Conservation (phyloP, 2,329 filamentous ascomycete species). For the Phialophora chinensis region DNA sequence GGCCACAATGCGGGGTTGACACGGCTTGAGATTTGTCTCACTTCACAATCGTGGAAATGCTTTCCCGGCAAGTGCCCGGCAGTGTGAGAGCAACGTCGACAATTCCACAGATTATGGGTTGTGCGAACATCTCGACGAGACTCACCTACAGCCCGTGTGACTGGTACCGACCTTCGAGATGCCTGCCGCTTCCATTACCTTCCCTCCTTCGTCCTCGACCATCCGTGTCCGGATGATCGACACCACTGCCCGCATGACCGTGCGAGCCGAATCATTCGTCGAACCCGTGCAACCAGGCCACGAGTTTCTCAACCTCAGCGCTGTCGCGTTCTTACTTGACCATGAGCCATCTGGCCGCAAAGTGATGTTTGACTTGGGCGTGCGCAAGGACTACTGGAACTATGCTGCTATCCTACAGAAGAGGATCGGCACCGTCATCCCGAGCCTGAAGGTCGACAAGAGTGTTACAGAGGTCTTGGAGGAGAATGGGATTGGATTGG, state of each 20-base stretch:
- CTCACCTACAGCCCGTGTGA: not conserved
- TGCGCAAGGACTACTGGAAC: conserved; percentile 44
- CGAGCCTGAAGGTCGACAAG: conserved; percentile 37
- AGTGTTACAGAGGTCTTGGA: conserved; percentile 32
- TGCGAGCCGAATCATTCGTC: conserved; percentile 29
- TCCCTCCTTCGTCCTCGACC: conserved; percentile 18
- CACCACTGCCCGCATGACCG: conserved; percentile 27
- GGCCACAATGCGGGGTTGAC: not conserved
- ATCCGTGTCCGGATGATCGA: conserved; percentile 27
- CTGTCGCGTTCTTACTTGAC: conserved; percentile 31
- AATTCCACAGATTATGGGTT: not conserved
- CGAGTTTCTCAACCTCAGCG: conserved; percentile 27
- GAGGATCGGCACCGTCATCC: conserved; percentile 26
- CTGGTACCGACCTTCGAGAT: not conserved
- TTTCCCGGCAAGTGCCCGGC: not conserved
- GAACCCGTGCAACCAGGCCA: conserved; percentile 27
- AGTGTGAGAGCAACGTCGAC: not conserved
- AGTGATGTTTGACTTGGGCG: conserved; percentile 44
- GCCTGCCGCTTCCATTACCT: not conserved
- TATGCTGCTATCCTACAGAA: conserved; percentile 24
- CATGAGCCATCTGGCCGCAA: conserved; percentile 24
- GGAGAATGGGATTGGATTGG: conserved; percentile 25
- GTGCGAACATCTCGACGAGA: not conserved
- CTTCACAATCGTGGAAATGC: not conserved
- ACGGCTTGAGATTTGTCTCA: not conserved